Base-by-base conservation (phyloP, 495 filamentous ascomycete genomes). In the Cercophora newfieldiana region DNA sequence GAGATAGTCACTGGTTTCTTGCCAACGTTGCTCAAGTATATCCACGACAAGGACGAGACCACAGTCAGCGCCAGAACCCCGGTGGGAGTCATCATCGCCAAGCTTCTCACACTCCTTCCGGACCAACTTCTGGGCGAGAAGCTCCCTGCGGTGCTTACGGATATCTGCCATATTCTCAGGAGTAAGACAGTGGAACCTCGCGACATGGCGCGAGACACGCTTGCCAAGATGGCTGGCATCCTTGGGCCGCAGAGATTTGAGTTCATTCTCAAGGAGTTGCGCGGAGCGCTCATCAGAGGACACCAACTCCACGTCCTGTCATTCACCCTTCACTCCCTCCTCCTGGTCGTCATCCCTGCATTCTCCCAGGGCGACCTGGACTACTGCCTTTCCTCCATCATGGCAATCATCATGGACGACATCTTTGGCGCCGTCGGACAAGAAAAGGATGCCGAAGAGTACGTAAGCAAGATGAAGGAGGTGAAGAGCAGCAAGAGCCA, bases 401-500 rank as follows among this genome's bases (percentile, higher is more conserved):
- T 92, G 50, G 82, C 87, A 3, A 85, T 99, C 49, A 89, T 97
- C 59, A 96, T 98, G 91, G 95, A 99, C 69, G 96, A 98, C 73
- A 96, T 93, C 14, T 99, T 99, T 74, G 95, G 95, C 19, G 88
- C 86, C n/a, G 88, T 89, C n/a, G 95, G 95, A 16, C 89, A 95
- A 79, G 95, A 99, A 71, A 99, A 99, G 74, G 95, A 99, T 69
- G 93, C 94, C 0, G 93, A 94, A 68, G 95, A 93, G 50, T 99
- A 99, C 73, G 86, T 90, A 63, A 97, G 91, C 77, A 89, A 92
- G 71, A 97, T 96, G 91, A 96, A 92, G 77, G 95, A 99, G 79
- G 90, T 98, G 21, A 97, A 97, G 80, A 93, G 90, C 72, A 97
- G 90, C 82, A 98, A 97, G 80, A 97, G 93, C 72, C 96, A 90